Conservation (phyloP, 305 asterid genomes). For the Rubia occidens region DNA sequence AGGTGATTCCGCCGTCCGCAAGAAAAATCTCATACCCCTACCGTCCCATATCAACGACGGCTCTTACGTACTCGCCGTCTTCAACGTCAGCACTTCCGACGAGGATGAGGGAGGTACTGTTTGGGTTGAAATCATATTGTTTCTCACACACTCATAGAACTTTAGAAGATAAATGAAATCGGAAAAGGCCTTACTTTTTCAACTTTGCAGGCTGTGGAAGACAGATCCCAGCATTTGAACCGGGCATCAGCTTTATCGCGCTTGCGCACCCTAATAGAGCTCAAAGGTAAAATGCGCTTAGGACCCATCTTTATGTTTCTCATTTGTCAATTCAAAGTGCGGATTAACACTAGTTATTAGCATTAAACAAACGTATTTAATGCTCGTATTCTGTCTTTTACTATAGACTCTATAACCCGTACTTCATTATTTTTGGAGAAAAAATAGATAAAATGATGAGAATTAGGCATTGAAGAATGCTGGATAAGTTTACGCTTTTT, state of each 20-base stretch:
- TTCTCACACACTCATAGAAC: background rate
- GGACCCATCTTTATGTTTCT: background rate
- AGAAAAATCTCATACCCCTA: slow-evolving; percentile 51
- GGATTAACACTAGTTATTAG: background rate
- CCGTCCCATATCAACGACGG: slow-evolving; percentile 62
- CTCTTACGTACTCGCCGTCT: slow-evolving; percentile 53
- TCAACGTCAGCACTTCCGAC: slow-evolving; percentile 34
- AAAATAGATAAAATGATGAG: background rate
- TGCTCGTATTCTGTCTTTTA: background rate
- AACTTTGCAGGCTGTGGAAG: slow-evolving; percentile 31
- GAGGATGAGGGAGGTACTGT: background rate
- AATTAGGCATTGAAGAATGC: background rate
- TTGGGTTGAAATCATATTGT: too few relatives aligned
- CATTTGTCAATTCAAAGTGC: background rate
- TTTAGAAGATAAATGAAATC: background rate
- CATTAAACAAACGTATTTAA: background rate
- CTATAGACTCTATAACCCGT: background rate
- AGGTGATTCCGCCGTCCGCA: too few relatives aligned
- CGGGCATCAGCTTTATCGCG: slow-evolving; percentile 62
- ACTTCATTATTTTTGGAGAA: background rate
- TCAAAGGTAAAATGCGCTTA: slow-evolving; percentile 44
- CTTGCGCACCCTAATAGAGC: slow-evolving; percentile 62
- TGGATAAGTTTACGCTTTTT: background rate
- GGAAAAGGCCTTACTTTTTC: background rate
- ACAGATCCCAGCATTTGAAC: slow-evolving; percentile 42